Percentiles rank a stretch among this genome's conserved stretches.
phyloP scores from a whole-genome alignment of 169 alveolate species.

The Plasmodium cynomolgi region DNA sequence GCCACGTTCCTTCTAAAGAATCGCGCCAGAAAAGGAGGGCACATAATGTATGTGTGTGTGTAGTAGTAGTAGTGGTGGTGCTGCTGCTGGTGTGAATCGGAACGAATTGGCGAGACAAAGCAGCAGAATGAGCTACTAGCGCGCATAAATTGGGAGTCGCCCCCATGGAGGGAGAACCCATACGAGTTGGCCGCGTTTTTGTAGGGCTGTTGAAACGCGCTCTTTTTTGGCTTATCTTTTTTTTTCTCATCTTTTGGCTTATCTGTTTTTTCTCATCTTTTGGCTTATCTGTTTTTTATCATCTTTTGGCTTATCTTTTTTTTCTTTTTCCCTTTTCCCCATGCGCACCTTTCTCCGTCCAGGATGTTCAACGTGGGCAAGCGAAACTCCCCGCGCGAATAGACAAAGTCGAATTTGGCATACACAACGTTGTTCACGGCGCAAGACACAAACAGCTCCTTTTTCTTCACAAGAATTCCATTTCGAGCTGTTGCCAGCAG shows the following conservation, averaged over 20 bases:
- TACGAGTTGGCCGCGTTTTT: not conserved
- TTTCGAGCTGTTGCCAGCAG: constrained; percentile 64
- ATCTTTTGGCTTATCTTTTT: not conserved
- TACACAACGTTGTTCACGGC: constrained; percentile 60
- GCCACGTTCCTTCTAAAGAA: constrained; percentile 34
- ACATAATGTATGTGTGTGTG: not conserved
- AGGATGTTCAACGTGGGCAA: constrained; percentile 64
- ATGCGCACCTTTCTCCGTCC: constrained; percentile 62
- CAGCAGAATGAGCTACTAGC: not conserved
- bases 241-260: not conserved
- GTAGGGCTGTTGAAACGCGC: not conserved
- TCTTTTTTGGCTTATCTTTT: not conserved
- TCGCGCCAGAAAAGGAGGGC: not conserved
- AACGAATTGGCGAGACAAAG: not conserved
- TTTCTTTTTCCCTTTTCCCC: not conserved
- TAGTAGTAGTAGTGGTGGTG: too few relatives aligned
- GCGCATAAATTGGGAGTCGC: not conserved
- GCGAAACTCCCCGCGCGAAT: not conserved
- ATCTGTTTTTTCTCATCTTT: not conserved
- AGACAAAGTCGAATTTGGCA: constrained; percentile 36
- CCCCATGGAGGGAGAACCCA: not conserved
- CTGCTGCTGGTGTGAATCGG: too few relatives aligned
- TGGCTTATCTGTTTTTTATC: not conserved
- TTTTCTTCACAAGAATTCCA: constrained; percentile 55
- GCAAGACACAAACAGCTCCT: constrained; percentile 52